phyloP scores from a whole-genome alignment of 768 basidiomycete species.

The Leccinum subgranulosum region DNA sequence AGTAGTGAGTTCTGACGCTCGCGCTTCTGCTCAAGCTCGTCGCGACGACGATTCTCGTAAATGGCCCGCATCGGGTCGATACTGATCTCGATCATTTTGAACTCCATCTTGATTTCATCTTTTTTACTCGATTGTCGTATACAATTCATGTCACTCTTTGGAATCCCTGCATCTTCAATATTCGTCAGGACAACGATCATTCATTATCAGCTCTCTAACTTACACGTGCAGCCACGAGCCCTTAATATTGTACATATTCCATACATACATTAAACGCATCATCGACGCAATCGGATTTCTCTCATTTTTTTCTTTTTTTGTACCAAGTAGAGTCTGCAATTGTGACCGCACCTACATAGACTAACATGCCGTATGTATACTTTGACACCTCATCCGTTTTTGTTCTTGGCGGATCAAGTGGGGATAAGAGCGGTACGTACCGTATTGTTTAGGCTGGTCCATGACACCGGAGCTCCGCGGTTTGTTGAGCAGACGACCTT shows the following conservation, averaged over 20 bases:
- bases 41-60: slow-evolving; percentile 48
- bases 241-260: slow-evolving; percentile 38
- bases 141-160: slow-evolving; percentile 34
- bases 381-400: slow-evolving; percentile 13
- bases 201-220: slow-evolving; percentile 34
- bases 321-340: slow-evolving; percentile 22
- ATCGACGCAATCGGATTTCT: slow-evolving; percentile 26
- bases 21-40: slow-evolving; percentile 35
- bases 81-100: slow-evolving; percentile 38
- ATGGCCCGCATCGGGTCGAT: slow-evolving; percentile 44
- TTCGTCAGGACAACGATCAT: slow-evolving; percentile 35
- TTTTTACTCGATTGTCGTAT: slow-evolving; percentile 30
- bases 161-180: slow-evolving; percentile 31
- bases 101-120: slow-evolving; percentile 34
- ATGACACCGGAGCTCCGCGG: slow-evolving; percentile 31
- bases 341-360: slow-evolving; percentile 16
- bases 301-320: slow-evolving; percentile 22
- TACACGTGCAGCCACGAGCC: slow-evolving; percentile 29
- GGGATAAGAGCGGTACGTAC: slow-evolving; percentile 23
- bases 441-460: slow-evolving; percentile 2
- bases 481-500: slow-evolving; percentile 8
- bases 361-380: slow-evolving; percentile 26
- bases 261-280: slow-evolving; percentile 28
- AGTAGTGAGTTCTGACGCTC: slow-evolving; percentile 29
- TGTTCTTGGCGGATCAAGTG: slow-evolving; percentile 8